Evolutionary conservation across 768 basidiomycete genomes (phyloP).

Genomic region (Leccinum olivaceopallidum): DNA sequence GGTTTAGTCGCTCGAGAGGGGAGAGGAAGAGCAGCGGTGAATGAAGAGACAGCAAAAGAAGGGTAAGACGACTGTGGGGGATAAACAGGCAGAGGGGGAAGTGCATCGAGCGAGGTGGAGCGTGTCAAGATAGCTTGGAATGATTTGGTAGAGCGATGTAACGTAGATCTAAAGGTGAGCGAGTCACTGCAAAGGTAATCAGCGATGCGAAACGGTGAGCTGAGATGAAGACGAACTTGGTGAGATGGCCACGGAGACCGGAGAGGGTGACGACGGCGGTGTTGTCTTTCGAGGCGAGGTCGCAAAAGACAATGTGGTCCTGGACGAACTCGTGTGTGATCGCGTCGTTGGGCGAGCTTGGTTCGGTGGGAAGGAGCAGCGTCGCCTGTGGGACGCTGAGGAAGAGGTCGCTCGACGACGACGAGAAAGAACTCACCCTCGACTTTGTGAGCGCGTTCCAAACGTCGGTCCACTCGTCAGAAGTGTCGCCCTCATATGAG

Average conservation of each 20-base stretch:
- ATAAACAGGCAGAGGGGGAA: constrained; percentile 55
- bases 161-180: constrained; percentile 45
- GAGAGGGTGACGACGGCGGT: constrained; percentile 74
- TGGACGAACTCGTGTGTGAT: constrained; percentile 75
- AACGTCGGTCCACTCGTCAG: constrained; percentile 67
- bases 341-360: constrained; percentile 47
- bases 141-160: constrained; percentile 41
- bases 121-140: constrained; percentile 42
- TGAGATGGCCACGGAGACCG: constrained; percentile 73
- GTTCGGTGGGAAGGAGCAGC: constrained; percentile 74
- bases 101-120: constrained; percentile 37
- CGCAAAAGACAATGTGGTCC: constrained; percentile 78
- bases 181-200: constrained; percentile 31
- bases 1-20: constrained; percentile 48
- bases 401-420: background rate
- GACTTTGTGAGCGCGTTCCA: constrained; percentile 63
- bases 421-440: constrained; percentile 52
- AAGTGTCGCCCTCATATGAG: constrained; percentile 49
- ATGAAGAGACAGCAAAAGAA: constrained; percentile 43
- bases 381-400: constrained; percentile 56
- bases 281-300: constrained; percentile 45
- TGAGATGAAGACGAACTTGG: constrained; percentile 48
- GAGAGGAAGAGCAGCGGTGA: constrained; percentile 36
- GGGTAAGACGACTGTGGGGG: constrained; percentile 47
- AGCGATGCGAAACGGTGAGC: constrained; percentile 27